phyloP scores from a whole-genome alignment of 768 basidiomycete species.

The Podaxis carcinomalis region DNA sequence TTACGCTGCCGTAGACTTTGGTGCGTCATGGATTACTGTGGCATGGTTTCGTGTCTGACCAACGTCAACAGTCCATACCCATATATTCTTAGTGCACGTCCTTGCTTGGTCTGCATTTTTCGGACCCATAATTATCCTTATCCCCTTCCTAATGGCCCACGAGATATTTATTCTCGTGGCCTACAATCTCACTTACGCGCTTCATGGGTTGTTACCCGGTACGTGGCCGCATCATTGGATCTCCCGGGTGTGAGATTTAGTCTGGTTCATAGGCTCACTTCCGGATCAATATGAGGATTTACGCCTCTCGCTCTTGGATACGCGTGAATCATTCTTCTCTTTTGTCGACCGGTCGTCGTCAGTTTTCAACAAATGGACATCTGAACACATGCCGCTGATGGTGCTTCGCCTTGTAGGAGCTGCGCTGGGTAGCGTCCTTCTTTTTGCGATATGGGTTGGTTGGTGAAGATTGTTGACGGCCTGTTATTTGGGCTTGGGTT shows the following conservation, averaged over 20 bases:
- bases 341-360: conserved; percentile 31
- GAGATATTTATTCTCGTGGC: conserved; percentile 12
- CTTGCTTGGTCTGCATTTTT: conserved; percentile 36
- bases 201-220: conserved; percentile 33
- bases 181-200: conserved; percentile 28
- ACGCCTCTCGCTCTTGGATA: conserved; percentile 28
- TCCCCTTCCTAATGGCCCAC: conserved; percentile 17
- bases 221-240: conserved; percentile 5
- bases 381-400: conserved; percentile 28
- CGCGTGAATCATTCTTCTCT: conserved; percentile 31
- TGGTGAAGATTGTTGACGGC: conserved; percentile 19
- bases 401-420: conserved; percentile 27
- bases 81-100: conserved; percentile 26
- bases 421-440: conserved; percentile 23
- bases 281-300: conserved; percentile 28
- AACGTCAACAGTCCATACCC: conserved; percentile 21
- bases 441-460: conserved; percentile 26
- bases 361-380: conserved; percentile 35
- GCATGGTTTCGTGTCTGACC: not conserved
- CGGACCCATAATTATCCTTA: conserved; percentile 31
- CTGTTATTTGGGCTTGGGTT: not conserved
- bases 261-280: conserved; percentile 19
- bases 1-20: not conserved
- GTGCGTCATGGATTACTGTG: not conserved
- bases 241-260: not conserved